These are phyloP conservation scores for Tylopilus vinaceipallidus DNA, from an alignment of 768 basidiomycete genomes.

Conservation along the genomic window DNA sequence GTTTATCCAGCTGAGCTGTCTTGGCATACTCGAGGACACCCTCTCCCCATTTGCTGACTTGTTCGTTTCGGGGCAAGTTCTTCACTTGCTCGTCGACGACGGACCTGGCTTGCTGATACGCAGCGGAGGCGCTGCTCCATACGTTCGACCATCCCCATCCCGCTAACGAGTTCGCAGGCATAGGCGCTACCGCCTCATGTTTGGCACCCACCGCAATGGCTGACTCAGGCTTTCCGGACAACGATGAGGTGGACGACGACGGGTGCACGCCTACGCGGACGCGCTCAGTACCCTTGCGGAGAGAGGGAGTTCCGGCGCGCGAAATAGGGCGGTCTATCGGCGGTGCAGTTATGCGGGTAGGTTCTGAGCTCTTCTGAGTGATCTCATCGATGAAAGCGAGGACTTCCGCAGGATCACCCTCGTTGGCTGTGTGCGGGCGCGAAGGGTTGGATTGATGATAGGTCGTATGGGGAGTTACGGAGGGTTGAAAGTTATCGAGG, in stretches of 20 bases:
- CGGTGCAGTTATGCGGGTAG: conserved; percentile 55
- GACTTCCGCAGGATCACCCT: conserved; percentile 76
- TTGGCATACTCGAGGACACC: conserved; percentile 87
- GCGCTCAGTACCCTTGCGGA: conserved; percentile 75
- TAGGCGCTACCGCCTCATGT: conserved; percentile 13
- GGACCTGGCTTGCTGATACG: conserved; percentile 80
- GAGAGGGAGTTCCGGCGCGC: conserved; percentile 65
- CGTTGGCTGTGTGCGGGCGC: conserved; percentile 32
- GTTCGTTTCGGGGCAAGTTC: conserved; percentile 79
- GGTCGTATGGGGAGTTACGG: conserved; percentile 23
- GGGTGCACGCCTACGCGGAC: conserved; percentile 58
- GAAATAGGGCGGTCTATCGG: conserved; percentile 58
- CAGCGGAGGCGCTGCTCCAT: conserved; percentile 86
- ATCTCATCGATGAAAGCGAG: conserved; percentile 95
- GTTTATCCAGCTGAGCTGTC: conserved; percentile 83
- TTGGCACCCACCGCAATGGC: conserved; percentile 29
- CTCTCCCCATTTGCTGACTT: conserved; percentile 86
- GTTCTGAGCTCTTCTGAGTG: conserved; percentile 85
- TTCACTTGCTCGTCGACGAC: conserved; percentile 95
- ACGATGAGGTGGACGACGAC: conserved; percentile 41
- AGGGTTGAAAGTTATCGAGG: conserved; percentile 75
- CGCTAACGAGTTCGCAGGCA: conserved; percentile 25
- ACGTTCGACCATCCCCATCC: conserved; percentile 84
- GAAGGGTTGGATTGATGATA: conserved; percentile 22
- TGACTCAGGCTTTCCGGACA: conserved; percentile 34